These are phyloP conservation scores for Aspergillus persii DNA, from an alignment of 2,329 filamentous ascomycete species.

Conservation along the genomic window DNA sequence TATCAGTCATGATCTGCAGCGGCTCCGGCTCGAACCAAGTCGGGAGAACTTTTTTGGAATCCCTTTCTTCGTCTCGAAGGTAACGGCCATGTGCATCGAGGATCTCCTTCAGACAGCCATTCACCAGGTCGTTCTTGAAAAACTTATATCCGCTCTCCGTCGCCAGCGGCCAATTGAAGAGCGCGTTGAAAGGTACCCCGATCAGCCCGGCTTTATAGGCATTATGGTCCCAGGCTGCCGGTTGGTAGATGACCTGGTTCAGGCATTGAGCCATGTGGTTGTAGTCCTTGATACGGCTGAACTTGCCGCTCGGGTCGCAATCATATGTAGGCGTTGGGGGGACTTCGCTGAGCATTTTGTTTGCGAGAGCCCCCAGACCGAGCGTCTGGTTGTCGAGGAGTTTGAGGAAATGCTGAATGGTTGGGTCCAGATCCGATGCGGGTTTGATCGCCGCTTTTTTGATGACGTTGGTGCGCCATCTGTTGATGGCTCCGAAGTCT, in stretches of 20 bases:
- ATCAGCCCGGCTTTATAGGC: constrained; percentile 37
- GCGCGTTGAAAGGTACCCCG: constrained; percentile 53
- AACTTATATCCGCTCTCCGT: constrained; percentile 49
- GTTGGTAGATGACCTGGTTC: not conserved
- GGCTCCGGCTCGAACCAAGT: not conserved
- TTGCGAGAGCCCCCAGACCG: not conserved
- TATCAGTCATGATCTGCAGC: not conserved
- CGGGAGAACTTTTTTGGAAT: constrained; percentile 23
- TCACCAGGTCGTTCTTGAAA: constrained; percentile 50
- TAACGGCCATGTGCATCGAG: constrained; percentile 22
- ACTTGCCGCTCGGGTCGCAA: not conserved
- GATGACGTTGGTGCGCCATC: not conserved
- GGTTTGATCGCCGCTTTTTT: not conserved
- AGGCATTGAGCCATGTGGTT: not conserved
- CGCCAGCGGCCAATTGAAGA: constrained; percentile 56
- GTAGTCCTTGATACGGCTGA: not conserved
- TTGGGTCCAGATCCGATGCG: not conserved
- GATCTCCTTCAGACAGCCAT: constrained; percentile 47
- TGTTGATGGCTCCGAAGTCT: not conserved
- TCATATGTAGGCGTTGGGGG: not conserved
- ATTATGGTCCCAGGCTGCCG: constrained; percentile 2
- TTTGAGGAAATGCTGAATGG: not conserved
- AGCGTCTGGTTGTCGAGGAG: not conserved
- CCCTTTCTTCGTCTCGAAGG: not conserved
- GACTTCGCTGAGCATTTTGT: not conserved